Percentiles rank a stretch among this genome's conserved stretches.
Evolutionary conservation across 306 rosid species (phyloP).

Genomic region (Prunus dulcis): DNA sequence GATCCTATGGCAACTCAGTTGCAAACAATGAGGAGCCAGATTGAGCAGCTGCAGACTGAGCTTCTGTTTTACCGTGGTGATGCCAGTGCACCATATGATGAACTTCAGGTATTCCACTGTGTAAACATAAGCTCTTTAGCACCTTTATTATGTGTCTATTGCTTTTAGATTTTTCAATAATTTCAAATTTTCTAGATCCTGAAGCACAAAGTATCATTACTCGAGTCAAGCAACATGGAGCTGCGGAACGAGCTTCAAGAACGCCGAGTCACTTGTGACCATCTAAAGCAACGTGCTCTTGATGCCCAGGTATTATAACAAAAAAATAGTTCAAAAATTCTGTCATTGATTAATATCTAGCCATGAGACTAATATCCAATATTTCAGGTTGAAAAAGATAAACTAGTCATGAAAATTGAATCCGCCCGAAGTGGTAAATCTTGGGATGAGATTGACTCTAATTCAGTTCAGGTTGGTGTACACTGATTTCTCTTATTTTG

Average conservation of each 20-base stretch:
- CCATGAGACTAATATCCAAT: slow-evolving; percentile 11
- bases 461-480: slow-evolving; percentile 56
- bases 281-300: slow-evolving; percentile 45
- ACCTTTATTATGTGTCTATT: not conserved
- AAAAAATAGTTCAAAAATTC: not conserved
- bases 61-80: slow-evolving; percentile 74
- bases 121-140: slow-evolving; percentile 7
- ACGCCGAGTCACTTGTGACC: slow-evolving; percentile 37
- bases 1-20: slow-evolving; percentile 84
- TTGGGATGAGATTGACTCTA: slow-evolving; percentile 89
- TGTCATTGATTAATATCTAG: not conserved
- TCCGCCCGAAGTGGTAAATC: slow-evolving; percentile 76
- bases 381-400: slow-evolving; percentile 85
- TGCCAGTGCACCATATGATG: slow-evolving; percentile 69
- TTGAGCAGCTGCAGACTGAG: slow-evolving; percentile 89
- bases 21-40: slow-evolving; percentile 77
- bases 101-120: slow-evolving; percentile 63
- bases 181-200: slow-evolving; percentile 54
- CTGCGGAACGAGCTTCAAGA: slow-evolving; percentile 62
- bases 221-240: slow-evolving; percentile 82
- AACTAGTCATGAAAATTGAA: slow-evolving; percentile 69
- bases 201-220: slow-evolving; percentile 82
- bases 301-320: slow-evolving; percentile 43
- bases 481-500: not conserved
- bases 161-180: slow-evolving; percentile 17